Percentiles rank a stretch among this genome's conserved stretches.
These are phyloP conservation scores for Penicillium sp. DNA, from an alignment of 2,329 filamentous ascomycete genomes.

Conservation along the genomic window DNA sequence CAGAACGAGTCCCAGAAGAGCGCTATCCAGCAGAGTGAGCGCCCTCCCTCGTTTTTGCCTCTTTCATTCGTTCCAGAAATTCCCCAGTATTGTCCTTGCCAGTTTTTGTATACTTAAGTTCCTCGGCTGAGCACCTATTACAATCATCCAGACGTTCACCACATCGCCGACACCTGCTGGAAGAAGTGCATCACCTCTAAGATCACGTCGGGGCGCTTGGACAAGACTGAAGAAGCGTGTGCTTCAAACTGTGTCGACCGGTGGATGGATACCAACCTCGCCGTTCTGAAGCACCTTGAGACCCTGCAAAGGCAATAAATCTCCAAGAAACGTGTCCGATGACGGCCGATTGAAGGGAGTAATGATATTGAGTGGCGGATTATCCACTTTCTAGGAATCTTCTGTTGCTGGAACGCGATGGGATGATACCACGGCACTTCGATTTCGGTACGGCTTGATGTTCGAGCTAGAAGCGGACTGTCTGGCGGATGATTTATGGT, in stretches of 20 bases:
- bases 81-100: neutral
- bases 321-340: neutral
- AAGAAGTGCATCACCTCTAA: constrained; percentile 84
- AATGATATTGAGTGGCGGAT: neutral
- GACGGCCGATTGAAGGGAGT: neutral
- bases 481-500: neutral
- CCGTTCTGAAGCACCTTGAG: constrained; percentile 85
- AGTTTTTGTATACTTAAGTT: neutral
- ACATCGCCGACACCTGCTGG: constrained; percentile 82
- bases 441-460: neutral
- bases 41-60: no score
- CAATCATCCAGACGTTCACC: constrained; percentile 55
- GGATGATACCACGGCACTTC: neutral
- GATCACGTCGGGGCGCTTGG: constrained; percentile 74
- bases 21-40: constrained; percentile 56
- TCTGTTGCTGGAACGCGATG: neutral
- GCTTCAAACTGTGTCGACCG: constrained; percentile 91
- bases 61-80: neutral
- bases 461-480: neutral
- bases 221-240: constrained; percentile 79
- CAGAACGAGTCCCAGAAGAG: constrained; percentile 84
- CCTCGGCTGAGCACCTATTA: neutral
- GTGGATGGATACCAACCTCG: constrained; percentile 85
- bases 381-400: neutral
- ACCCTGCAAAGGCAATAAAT: constrained; percentile 55